Percentiles rank a stretch among this genome's conserved stretches.
Conservation (phyloP, 1,284 basidiomycete species). For the Papiliotrema laurentii region DNA sequence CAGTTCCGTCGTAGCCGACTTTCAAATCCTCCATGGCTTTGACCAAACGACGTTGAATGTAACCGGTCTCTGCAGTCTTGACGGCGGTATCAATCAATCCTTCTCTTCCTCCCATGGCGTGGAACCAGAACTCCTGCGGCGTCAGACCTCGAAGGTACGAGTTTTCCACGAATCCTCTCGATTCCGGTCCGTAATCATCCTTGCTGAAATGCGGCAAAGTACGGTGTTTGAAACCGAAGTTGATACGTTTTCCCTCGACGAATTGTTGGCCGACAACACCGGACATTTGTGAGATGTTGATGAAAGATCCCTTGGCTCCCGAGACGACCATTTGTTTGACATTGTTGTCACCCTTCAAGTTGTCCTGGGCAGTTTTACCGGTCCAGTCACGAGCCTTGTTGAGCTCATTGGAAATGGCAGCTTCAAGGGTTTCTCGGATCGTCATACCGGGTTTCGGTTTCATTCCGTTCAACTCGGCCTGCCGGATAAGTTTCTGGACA, state of each 20-base stretch:
- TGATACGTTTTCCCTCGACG: slow-evolving; percentile 96
- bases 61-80: slow-evolving; percentile 99
- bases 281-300: slow-evolving; percentile 99
- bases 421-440: slow-evolving; percentile 97
- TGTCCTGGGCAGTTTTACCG: slow-evolving; percentile 91
- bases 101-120: slow-evolving; percentile 99
- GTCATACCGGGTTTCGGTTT: slow-evolving; percentile 96
- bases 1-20: slow-evolving; percentile 97
- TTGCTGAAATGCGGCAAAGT: slow-evolving; percentile 97
- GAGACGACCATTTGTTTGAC: slow-evolving; percentile 99
- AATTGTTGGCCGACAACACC: slow-evolving; percentile 98
- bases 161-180: slow-evolving; percentile 99
- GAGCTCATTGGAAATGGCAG: slow-evolving; percentile 81
- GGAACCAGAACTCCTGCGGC: slow-evolving; percentile 99
- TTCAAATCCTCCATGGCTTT: slow-evolving; percentile 97
- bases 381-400: slow-evolving; percentile 94
- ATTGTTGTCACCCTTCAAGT: slow-evolving; percentile 97
- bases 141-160: slow-evolving; percentile 97
- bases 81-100: slow-evolving; percentile 99
- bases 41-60: slow-evolving; percentile 95
- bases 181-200: slow-evolving; percentile 97
- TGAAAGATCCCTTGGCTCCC: slow-evolving; percentile 96
- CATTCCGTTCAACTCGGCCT: slow-evolving; percentile 75
- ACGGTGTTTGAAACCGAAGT: slow-evolving; percentile 96
- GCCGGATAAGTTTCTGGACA: slow-evolving; percentile 66